Evolutionary conservation across 2,329 filamentous ascomycete genomes (phyloP), one percentile per base, ranked within the genome.

Genomic region (Trichoderma simmonsii): DNA sequence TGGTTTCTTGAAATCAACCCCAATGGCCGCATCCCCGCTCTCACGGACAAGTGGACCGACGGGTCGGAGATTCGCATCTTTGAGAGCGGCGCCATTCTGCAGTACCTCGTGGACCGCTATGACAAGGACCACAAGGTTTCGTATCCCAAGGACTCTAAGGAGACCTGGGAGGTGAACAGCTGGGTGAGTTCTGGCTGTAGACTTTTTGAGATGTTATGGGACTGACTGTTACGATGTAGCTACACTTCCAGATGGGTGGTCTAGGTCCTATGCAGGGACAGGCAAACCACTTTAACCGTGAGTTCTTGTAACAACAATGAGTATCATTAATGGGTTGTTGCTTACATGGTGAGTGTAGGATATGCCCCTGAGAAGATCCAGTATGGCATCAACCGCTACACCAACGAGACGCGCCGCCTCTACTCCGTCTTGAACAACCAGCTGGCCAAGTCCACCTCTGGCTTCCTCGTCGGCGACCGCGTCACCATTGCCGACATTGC

Each of bases 1-100:
- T 97, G 93, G 93, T 98, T 95, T 83, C 87, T 97, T 32, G 90
- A 91, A 67, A 97, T 97, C 83, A 97, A 97, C 82, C 94, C 94
- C 74, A 97, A 97, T 80, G 94, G 94, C 75, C 92, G 94, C 75
- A 97, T 97, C 77, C 95, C 94, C 4, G 94, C 94, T 71, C 78
- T 97, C 65, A 96, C 93, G 8, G 94, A 97, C 82, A 92, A 86
- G 7, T 91, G 93, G 80, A 85, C 85, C 6, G 91, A 96, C 80
- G 93, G 93, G 76, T 84, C 92, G 80, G 84, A 85, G 39, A 93
- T 97, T 79, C 86, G 88, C 71, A 80, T 97, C 21, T 97, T 97
- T 78, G 94, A 97, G 82, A 93, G 90, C 74, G 94, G 93, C 71
- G 89, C 91, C 74, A 96, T 97, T 79, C 85, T 97, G 83, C 90